Conservation (phyloP, 176 grass and related monocot species). For the Aegilops umbellulata region DNA sequence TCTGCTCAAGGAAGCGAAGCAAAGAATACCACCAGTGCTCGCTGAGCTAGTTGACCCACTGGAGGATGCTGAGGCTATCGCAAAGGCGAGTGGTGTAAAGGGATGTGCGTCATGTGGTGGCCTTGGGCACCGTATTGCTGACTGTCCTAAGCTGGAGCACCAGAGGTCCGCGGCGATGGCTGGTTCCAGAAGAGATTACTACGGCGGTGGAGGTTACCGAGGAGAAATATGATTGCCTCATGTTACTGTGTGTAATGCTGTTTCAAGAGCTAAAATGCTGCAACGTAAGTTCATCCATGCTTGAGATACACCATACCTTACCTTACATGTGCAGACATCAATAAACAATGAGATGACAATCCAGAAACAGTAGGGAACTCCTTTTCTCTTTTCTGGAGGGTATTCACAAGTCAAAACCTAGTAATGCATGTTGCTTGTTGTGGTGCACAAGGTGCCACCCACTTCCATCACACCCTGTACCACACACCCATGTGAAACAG, state of each 20-base stretch:
- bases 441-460: constrained; percentile 9
- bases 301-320: background rate
- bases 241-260: background rate
- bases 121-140: constrained; percentile 79
- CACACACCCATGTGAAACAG: constrained; percentile 21
- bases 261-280: background rate
- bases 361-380: background rate
- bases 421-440: constrained; percentile 26
- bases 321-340: background rate
- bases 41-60: constrained; percentile 76
- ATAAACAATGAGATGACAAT: constrained; percentile 1
- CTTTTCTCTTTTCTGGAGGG: background rate
- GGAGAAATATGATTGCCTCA: constrained; percentile 72
- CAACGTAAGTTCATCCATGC: background rate
- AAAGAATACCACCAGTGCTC: constrained; percentile 88
- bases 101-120: constrained; percentile 94
- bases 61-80: constrained; percentile 73
- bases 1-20: constrained; percentile 85
- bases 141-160: constrained; percentile 93
- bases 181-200: constrained; percentile 78
- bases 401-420: constrained; percentile 8
- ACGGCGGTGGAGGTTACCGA: constrained; percentile 71
- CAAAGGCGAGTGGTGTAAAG: constrained; percentile 78
- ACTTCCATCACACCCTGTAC: constrained; percentile 11
- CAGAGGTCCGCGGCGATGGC: constrained; percentile 87